Base-by-base conservation (phyloP, 192 early-diverging fungal genomes). In the Backusella sp. region DNA sequence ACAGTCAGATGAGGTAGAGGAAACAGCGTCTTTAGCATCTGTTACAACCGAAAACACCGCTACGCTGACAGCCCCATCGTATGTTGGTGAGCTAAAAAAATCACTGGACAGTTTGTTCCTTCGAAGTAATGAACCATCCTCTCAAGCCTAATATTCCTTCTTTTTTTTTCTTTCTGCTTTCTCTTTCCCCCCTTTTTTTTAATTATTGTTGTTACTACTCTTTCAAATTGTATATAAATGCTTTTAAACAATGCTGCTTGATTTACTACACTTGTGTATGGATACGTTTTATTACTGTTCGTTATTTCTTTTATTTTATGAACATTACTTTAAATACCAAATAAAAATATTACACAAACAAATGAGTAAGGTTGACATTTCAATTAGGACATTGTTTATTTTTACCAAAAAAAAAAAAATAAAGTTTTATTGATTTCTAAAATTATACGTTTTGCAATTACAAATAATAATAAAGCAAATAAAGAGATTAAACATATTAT, bases 11-110 rank as follows among this genome's bases (percentile, higher is more conserved):
- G 71, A 72, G 0, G 30, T 14, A 41, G 68, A 69, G 4, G 35
- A 69, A 21, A 35, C 49, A 1, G 15, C 44, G 4, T n/a, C 32
- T 2, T 6, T 72, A 32, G 15, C 8, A 35, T 19, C 46, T 35
- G 4, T 15, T 41, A 28, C 6, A 41, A 26, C 26, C 30, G 37
- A 42, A 6, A 35, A 4, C 6, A 35, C 66, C 19, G 17, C 66
- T 37, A 37, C 30, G 7, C 1, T 39, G 17, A 4, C 28, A 34
- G 19, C 71, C 17, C 26, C 49, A 21, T 32, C 71, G 52, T 72
- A 72, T 52, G 30, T 72, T 72, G 71, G 71, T 35, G 71, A 72
- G 59, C 19, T 72, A 6, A 72, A 72, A 30, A 72, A 72, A n/a
- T 30, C 71, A 32, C 52, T 72, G 8, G 30, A 72, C 9, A 53